Evolutionary conservation across 352 stramenopile species (phyloP), one percentile per base, ranked within the genome.

Genomic region (Globisporangium okanoganense): DNA sequence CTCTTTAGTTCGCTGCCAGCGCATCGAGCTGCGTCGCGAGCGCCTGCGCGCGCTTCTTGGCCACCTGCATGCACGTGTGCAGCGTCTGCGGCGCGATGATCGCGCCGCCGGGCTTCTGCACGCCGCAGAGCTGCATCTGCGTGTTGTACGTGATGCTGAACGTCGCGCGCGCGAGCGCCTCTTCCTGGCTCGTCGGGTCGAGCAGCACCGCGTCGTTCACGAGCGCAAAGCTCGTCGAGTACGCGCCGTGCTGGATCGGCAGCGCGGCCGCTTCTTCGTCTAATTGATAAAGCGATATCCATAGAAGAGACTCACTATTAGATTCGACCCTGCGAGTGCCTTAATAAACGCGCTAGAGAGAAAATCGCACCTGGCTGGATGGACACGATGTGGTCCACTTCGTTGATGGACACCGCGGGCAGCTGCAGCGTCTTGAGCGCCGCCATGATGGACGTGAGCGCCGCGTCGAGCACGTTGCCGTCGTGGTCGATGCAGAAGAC

Each of bases 401-500:
- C 82, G 51, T 75, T 87, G 40, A 92, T 76, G 13, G 63, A 72
- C 13, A 87, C 82, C 3, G 81, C 75, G 1, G 85, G 85, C 31
- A 94, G 63, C 36, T 74, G 69, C 36, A 92, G 61, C 38, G 74
- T 82, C 63, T 82, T 75, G 57, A 94, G 78, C 44, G 80, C 77
- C 33, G 79, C 72, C 73, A 94, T 89, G 59, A 88, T 71, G 18
- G 85, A 80, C 38, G 76, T 75, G 20, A 94, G 76, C 43, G 82
- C 70, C 5, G 83, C 79, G 38, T 94, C 82, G 38, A 88, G 63
- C 29, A 92, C 82, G 58, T 94, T 94, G 24, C 85, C 85, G 61
- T 94, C 85, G 58, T 94, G 82, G 64, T 92, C 78, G 58, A 91
- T 71, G 59, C 84, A 90, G 61, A 87, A 87, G 8, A 92, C 81